Evolutionary conservation across 345 rosid genomes (phyloP).

Genomic region (Brassica napus): DNA sequence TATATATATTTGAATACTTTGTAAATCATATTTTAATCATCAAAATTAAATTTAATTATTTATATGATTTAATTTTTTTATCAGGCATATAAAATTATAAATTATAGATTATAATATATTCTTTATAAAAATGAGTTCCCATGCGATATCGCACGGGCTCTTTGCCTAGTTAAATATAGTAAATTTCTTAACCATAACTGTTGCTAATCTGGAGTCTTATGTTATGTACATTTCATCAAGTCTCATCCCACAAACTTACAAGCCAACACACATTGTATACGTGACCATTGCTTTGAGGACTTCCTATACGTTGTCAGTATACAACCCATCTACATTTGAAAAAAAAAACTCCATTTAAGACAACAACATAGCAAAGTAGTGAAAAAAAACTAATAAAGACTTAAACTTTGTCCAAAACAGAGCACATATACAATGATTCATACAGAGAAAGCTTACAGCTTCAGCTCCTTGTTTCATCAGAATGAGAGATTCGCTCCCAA

Average conservation of each 20-base stretch:
- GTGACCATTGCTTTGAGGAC: constrained; percentile 95
- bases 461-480: constrained; percentile 82
- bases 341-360: not conserved
- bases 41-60: too few relatives aligned
- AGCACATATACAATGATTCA: not conserved
- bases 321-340: constrained; percentile 64
- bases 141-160: too few relatives aligned
- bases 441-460: constrained; percentile 50
- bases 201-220: not conserved
- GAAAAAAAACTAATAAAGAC: constrained; percentile 18
- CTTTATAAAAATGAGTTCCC: too few relatives aligned
- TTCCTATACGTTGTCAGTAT: constrained; percentile 78
- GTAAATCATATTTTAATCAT: too few relatives aligned
- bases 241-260: too few relatives aligned
- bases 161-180: not conserved
- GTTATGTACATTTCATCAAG: not conserved
- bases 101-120: too few relatives aligned
- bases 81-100: too few relatives aligned
- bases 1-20: too few relatives aligned
- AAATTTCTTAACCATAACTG: not conserved
- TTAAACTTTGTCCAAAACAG: not conserved
- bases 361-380: too few relatives aligned
- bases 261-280: too few relatives aligned
- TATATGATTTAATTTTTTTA: too few relatives aligned
- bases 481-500: constrained; percentile 41